A percentile compares a stretch with the other conserved stretches of the same genome.
phyloP scores from a whole-genome alignment of 192 early-diverging fungal species.

The Podila horticola region DNA sequence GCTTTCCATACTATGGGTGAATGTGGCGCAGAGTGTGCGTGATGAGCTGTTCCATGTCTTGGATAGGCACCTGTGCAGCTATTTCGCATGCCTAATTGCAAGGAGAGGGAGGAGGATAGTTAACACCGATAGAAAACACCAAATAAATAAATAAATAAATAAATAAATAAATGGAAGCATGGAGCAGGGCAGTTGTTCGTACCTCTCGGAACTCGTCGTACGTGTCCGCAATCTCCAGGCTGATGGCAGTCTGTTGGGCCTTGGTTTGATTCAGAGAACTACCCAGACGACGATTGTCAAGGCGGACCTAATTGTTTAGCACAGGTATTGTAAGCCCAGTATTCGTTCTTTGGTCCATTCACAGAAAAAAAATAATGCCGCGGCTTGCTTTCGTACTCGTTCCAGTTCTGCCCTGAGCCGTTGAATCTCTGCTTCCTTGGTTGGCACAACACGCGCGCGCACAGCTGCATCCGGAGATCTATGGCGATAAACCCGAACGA shows the following conservation, averaged over 20 bases:
- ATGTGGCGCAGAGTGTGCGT: slow-evolving; percentile 4
- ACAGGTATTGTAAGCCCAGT: background rate
- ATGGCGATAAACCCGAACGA: background rate
- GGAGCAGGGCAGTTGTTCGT: background rate
- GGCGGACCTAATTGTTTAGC: slow-evolving; percentile 18
- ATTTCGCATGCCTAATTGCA: slow-evolving; percentile 12
- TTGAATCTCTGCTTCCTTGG: slow-evolving; percentile 48
- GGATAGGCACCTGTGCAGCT: slow-evolving; percentile 21
- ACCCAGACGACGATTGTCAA: slow-evolving; percentile 39
- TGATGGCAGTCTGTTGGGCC: slow-evolving; percentile 32
- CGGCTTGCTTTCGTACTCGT: slow-evolving; percentile 6
- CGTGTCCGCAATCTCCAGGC: slow-evolving; percentile 24
- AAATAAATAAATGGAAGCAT: background rate
- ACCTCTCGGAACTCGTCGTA: slow-evolving; percentile 45
- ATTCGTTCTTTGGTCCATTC: background rate
- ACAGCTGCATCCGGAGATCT: slow-evolving; percentile 41
- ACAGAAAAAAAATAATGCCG: background rate
- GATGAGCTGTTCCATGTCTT: slow-evolving; percentile 27
- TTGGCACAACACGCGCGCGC: slow-evolving; percentile 42
- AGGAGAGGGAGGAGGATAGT: background rate
- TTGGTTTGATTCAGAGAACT: slow-evolving; percentile 32
- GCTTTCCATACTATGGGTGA: background rate
- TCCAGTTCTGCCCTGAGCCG: slow-evolving; percentile 41
- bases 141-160: background rate
- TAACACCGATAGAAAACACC: background rate